These are phyloP conservation scores for Obba rivulosa DNA, from an alignment of 768 basidiomycete genomes.

Conservation along the genomic window DNA sequence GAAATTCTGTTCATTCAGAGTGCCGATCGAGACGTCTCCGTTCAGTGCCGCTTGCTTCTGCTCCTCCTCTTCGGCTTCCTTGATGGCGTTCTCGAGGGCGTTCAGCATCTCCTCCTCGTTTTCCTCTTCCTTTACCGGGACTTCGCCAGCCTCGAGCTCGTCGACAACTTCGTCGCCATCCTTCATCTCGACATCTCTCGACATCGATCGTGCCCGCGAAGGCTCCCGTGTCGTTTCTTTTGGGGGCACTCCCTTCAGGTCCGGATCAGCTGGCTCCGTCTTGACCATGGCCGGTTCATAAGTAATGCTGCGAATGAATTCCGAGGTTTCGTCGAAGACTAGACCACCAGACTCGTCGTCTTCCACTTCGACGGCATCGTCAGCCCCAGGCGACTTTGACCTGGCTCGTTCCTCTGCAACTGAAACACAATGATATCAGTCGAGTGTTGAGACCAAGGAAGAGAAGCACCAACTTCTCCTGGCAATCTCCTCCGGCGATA, in stretches of 20 bases:
- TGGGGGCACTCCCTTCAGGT: conserved; percentile 19
- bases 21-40: conserved; percentile 45
- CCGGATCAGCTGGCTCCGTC: conserved; percentile 23
- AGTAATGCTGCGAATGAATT: conserved; percentile 86
- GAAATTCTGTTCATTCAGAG: conserved; percentile 74
- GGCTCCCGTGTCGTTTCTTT: conserved; percentile 12
- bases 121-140: conserved; percentile 72
- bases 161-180: conserved; percentile 57
- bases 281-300: conserved; percentile 48
- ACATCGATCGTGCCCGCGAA: conserved; percentile 31
- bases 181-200: conserved; percentile 46
- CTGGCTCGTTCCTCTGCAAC: conserved; percentile 60
- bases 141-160: conserved; percentile 80
- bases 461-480: conserved; percentile 50
- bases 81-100: conserved; percentile 66
- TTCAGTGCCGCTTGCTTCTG: conserved; percentile 25
- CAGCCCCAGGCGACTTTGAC: conserved; percentile 46
- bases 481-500: conserved; percentile 80
- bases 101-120: conserved; percentile 75
- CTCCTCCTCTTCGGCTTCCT: conserved; percentile 56
- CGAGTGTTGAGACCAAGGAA: not conserved
- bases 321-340: conserved; percentile 94
- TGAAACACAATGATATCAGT: conserved; percentile 24
- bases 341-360: conserved; percentile 53
- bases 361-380: conserved; percentile 30